Conservation (phyloP, 2,329 filamentous ascomycete genomes). For the Amauroascus verrucosus region DNA sequence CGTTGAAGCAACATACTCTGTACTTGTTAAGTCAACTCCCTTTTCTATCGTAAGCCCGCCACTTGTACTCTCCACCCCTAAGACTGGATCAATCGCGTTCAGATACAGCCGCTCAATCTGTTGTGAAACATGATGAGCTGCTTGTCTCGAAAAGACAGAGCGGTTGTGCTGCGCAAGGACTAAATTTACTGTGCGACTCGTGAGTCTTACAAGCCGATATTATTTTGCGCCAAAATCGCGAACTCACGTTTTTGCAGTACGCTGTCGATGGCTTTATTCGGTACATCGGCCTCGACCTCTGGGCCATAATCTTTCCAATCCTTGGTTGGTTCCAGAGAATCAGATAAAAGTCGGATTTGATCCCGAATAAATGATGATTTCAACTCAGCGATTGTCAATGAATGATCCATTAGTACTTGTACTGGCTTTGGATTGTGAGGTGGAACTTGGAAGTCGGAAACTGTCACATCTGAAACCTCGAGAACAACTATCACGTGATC, state of each 20-base stretch:
- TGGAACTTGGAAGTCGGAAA: no score
- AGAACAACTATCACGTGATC: no score
- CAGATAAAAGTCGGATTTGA: conserved; percentile 44
- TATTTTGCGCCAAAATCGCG: background rate
- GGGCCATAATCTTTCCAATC: conserved; percentile 36
- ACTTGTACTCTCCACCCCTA: conserved; percentile 18
- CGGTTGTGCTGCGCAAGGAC: conserved; percentile 44
- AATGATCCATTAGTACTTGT: conserved; percentile 27
- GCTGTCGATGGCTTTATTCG: conserved; percentile 42
- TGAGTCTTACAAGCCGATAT: background rate
- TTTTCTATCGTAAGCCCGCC: conserved; percentile 28
- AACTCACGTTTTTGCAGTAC: conserved; percentile 41
- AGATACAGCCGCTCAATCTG: conserved; percentile 48
- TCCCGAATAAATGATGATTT: conserved; percentile 44
- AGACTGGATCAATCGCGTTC: conserved; percentile 37
- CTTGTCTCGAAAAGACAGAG: conserved; percentile 44
- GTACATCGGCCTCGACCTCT: conserved; percentile 33
- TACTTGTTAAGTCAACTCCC: conserved; percentile 32
- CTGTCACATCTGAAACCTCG: no score
- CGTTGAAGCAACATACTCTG: conserved; percentile 23
- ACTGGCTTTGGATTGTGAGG: no score
- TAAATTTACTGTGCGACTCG: conserved; percentile 39
- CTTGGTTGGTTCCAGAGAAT: conserved; percentile 39
- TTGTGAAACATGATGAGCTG: conserved; percentile 46
- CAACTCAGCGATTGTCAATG: conserved; percentile 39